Evolutionary conservation across 2,329 filamentous ascomycete species (phyloP).

Genomic region (Cladophialophora yegresii): DNA sequence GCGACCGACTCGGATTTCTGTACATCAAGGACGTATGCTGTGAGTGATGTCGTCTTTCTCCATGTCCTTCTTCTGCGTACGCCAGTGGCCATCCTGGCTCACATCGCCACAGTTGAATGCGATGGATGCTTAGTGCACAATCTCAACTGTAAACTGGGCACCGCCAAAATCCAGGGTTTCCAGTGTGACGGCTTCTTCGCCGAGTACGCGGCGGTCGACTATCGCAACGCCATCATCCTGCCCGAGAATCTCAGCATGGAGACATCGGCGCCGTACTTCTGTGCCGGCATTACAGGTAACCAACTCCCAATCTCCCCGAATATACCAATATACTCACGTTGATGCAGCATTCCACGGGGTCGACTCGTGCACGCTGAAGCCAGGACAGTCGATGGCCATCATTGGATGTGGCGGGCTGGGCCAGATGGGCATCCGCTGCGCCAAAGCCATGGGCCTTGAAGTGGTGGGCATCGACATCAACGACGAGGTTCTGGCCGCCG

Average conservation of each 20-base stretch:
- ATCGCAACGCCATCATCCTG: neutral
- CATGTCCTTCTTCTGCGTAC: too few species aligned
- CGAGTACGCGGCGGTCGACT: neutral
- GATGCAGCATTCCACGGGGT: slow-evolving; percentile 19
- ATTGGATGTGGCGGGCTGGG: slow-evolving; percentile 37
- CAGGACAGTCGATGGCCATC: slow-evolving; percentile 34
- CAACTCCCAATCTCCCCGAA: neutral
- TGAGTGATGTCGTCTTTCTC: neutral
- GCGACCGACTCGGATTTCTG: neutral
- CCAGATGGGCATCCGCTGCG: slow-evolving; percentile 39
- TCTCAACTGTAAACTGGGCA: neutral
- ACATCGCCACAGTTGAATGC: neutral
- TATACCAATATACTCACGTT: neutral
- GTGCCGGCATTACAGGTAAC: neutral
- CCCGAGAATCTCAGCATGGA: neutral
- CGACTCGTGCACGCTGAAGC: slow-evolving; percentile 10
- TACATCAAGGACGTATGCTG: neutral
- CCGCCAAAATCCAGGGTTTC: neutral
- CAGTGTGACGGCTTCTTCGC: neutral
- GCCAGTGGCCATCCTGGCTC: too few species aligned
- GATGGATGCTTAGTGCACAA: neutral
- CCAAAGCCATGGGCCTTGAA: slow-evolving; percentile 33
- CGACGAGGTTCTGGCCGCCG: slow-evolving; percentile 18
- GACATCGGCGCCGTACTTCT: neutral
- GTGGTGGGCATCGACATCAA: slow-evolving; percentile 36